Evolutionary conservation across 2,329 filamentous ascomycete genomes (phyloP).

Genomic region (Colletotrichum nymphaeae): DNA sequence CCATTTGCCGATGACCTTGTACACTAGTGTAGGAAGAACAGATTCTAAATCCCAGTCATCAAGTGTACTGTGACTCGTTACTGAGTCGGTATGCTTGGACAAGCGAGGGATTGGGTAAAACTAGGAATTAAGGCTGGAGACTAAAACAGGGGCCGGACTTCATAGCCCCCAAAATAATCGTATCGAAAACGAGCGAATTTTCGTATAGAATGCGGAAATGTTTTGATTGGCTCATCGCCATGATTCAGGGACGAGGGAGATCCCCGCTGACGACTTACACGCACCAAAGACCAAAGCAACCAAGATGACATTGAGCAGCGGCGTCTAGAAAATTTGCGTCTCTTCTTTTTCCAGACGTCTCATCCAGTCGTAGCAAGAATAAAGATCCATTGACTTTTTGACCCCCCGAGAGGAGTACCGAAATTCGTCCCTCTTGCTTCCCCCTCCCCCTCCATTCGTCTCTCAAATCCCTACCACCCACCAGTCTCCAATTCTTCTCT

Average conservation of each 20-base stretch:
- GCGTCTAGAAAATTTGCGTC: neutral
- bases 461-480: neutral
- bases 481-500: neutral
- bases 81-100: too few relatives aligned
- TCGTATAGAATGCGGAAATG: conserved; percentile 19
- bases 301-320: neutral
- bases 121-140: neutral
- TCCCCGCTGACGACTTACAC: conserved; percentile 24
- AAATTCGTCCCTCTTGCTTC: neutral
- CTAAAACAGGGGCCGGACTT: conserved; percentile 3
- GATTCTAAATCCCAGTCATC: neutral
- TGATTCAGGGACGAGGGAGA: neutral
- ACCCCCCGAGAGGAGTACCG: neutral
- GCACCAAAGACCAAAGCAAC: neutral
- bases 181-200: conserved; percentile 2
- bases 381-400: too few relatives aligned
- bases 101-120: too few relatives aligned
- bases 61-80: too few relatives aligned
- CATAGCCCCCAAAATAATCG: neutral
- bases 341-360: too few relatives aligned
- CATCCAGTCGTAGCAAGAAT: too few relatives aligned
- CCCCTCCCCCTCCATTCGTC: too few relatives aligned
- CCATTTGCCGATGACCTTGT: neutral
- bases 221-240: neutral
- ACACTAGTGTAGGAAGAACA: neutral